Evolutionary conservation across 1,284 basidiomycete genomes (phyloP).

Genomic region (Ustilago nuda): DNA sequence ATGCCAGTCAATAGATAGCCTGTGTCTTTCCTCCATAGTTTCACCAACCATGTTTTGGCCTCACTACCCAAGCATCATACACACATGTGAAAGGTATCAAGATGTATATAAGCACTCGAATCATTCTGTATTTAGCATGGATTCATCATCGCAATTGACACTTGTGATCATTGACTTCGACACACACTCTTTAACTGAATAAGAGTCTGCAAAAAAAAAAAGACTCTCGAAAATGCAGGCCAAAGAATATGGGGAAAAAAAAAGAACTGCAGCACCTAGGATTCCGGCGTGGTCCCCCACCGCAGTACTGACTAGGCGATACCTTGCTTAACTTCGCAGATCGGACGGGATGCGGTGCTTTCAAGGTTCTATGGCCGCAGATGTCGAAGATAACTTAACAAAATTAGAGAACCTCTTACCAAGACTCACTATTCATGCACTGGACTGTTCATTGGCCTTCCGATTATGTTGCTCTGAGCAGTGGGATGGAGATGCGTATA

Average conservation of each 20-base stretch:
- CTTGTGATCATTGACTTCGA: too few relatives aligned
- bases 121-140: too few relatives aligned
- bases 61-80: too few relatives aligned
- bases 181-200: too few relatives aligned
- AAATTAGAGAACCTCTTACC: neutral
- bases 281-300: constrained; percentile 86
- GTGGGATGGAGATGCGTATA: neutral
- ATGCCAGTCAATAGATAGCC: too few relatives aligned
- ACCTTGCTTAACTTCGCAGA: constrained; percentile 83
- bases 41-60: too few relatives aligned
- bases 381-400: constrained; percentile 65
- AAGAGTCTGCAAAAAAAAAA: constrained; percentile 19
- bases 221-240: too few relatives aligned
- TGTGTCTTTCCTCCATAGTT: too few relatives aligned
- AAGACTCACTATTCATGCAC: too few relatives aligned
- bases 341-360: constrained; percentile 84
- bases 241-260: too few relatives aligned
- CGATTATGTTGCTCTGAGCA: neutral
- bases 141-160: neutral
- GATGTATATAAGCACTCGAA: too few relatives aligned
- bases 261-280: constrained; percentile 81
- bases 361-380: constrained; percentile 82
- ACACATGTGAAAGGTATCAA: too few relatives aligned
- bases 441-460: neutral
- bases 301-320: constrained; percentile 84